Conservation (phyloP, 2,329 filamentous ascomycete species). For the Botrytis pseudocinerea region DNA sequence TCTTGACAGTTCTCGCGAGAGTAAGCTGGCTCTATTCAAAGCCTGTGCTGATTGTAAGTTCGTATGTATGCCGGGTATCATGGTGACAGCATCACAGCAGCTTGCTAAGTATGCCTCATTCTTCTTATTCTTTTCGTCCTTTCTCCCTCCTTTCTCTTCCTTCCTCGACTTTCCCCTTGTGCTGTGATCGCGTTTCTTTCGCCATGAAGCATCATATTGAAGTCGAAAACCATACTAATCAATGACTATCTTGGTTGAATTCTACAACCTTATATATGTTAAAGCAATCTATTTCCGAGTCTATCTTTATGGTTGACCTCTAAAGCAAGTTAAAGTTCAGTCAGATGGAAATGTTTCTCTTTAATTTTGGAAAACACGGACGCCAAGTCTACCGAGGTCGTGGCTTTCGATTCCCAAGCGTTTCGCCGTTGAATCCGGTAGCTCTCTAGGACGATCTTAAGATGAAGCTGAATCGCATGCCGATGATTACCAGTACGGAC, state of each 20-base stretch:
- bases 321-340: not conserved
- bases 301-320: not conserved
- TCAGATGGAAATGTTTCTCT: not conserved
- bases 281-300: not conserved
- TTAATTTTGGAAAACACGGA: not conserved
- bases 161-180: not conserved
- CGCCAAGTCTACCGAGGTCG: not conserved
- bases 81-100: not conserved
- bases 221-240: not conserved
- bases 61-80: not conserved
- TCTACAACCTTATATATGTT: not conserved
- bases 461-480: not conserved
- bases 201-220: not conserved
- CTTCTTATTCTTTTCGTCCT: not conserved
- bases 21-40: not conserved
- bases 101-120: not conserved
- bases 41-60: not conserved
- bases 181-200: too few relatives aligned
- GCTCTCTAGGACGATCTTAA: not conserved
- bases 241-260: too few relatives aligned
- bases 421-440: constrained; percentile 5
- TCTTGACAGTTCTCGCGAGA: not conserved
- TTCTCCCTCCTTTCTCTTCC: not conserved
- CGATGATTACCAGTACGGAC: constrained; percentile 3
- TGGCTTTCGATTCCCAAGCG: not conserved